Evolutionary conservation across 805 yeast genomes (phyloP).

Genomic region (Saccharomyces eubayanus): DNA sequence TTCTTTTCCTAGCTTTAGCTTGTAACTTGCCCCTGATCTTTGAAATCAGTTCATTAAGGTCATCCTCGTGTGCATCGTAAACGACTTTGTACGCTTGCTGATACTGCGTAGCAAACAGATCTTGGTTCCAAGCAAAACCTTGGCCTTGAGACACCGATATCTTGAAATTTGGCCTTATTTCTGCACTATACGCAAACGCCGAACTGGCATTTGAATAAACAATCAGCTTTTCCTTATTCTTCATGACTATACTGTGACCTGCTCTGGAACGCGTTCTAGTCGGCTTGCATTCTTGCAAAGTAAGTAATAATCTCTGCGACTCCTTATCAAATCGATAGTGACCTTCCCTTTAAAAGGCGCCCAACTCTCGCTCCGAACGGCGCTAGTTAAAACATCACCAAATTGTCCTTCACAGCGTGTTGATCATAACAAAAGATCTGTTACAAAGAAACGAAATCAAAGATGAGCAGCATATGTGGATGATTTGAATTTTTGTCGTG

Average conservation of each 20-base stretch:
- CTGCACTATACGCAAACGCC: constrained; percentile 6
- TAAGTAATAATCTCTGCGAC: background rate
- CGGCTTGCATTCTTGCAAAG: background rate
- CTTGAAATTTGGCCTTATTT: constrained; percentile 11
- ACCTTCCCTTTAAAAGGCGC: background rate
- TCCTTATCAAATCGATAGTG: background rate
- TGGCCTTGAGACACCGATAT: constrained; percentile 43
- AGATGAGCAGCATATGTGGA: too few species aligned
- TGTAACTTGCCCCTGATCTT: constrained; percentile 4
- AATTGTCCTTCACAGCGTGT: background rate
- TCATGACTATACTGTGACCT: constrained; percentile 5
- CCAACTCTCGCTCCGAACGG: background rate
- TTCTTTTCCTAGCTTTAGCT: background rate
- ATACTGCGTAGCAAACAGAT: constrained; percentile 61
- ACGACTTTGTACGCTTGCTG: constrained; percentile 45
- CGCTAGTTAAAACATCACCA: background rate
- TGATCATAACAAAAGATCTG: background rate
- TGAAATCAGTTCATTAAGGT: constrained; percentile 10
- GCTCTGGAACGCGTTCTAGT: background rate
- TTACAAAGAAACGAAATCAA: too few species aligned
- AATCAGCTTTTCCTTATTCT: constrained; percentile 15
- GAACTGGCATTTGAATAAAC: constrained; percentile 10
- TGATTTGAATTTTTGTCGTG: too few species aligned
- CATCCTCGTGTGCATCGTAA: constrained; percentile 29
- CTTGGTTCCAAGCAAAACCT: constrained; percentile 73